A percentile compares a stretch with the other conserved stretches of the same genome.
Evolutionary conservation across 202 grass and related monocot species (phyloP).

Genomic region (Zoysia matrella): DNA sequence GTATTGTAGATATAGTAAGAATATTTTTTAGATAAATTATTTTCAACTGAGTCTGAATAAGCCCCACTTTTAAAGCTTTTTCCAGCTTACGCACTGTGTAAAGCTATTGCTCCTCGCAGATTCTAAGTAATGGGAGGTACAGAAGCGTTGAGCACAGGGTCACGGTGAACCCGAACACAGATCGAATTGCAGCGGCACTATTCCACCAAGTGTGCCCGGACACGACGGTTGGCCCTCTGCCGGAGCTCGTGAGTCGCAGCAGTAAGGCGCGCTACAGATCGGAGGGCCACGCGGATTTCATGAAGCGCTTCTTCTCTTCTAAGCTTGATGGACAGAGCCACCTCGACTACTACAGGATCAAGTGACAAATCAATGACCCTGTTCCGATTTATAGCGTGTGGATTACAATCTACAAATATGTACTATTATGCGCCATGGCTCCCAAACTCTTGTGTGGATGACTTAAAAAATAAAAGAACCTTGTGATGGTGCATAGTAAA

Average conservation of each 20-base stretch:
- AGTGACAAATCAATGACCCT: neutral
- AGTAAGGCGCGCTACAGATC: conserved; percentile 17
- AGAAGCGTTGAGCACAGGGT: conserved; percentile 65
- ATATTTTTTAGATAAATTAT: too few species aligned
- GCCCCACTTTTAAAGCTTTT: too few species aligned
- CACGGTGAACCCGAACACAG: conserved; percentile 38
- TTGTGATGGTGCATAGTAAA: too few species aligned
- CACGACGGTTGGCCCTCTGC: conserved; percentile 37
- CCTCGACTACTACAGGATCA: conserved; percentile 26
- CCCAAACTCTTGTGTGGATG: too few species aligned
- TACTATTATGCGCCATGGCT: too few species aligned
- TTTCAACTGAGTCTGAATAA: too few species aligned
- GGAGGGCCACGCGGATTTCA: conserved; percentile 35
- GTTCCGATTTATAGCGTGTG: too few species aligned
- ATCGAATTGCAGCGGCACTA: conserved; percentile 49
- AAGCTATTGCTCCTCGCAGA: neutral
- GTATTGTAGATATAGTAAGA: too few species aligned
- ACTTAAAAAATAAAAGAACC: too few species aligned
- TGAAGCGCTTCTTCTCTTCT: conserved; percentile 30
- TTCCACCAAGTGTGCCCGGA: conserved; percentile 30
- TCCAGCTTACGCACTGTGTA: too few species aligned
- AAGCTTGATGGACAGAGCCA: conserved; percentile 40
- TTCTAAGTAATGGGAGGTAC: conserved; percentile 57
- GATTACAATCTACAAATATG: too few species aligned
- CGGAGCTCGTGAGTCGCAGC: conserved; percentile 33